Percentiles rank a stretch among this genome's conserved stretches.
Conservation (phyloP, 2,329 filamentous ascomycete genomes). For the Alternaria tenuissima region DNA sequence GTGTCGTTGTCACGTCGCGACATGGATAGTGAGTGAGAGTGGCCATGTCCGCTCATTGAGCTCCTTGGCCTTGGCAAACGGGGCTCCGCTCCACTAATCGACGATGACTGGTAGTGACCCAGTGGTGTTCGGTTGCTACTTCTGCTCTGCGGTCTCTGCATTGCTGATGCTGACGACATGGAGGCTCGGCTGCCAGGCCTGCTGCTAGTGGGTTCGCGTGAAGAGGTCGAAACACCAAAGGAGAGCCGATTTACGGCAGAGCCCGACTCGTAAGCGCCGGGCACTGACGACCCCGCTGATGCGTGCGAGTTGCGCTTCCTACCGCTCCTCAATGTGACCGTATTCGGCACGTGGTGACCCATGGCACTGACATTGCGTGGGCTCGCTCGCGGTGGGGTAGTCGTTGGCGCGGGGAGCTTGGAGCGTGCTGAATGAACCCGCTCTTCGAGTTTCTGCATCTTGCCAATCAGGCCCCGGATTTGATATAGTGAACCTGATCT, state of each 20-base stretch:
- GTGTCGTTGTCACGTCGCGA: slow-evolving; percentile 59
- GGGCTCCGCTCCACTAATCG: slow-evolving; percentile 56
- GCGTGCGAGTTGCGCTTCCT: slow-evolving; percentile 70
- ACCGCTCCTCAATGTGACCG: slow-evolving; percentile 70
- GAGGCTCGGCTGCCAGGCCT: slow-evolving; percentile 76
- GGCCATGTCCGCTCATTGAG: slow-evolving; percentile 65
- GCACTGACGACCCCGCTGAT: slow-evolving; percentile 51
- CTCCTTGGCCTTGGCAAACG: slow-evolving; percentile 68
- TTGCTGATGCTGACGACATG: slow-evolving; percentile 38
- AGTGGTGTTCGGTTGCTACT: slow-evolving; percentile 72
- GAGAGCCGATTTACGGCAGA: slow-evolving; percentile 58
- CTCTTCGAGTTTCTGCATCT: slow-evolving; percentile 96
- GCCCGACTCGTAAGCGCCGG: slow-evolving; percentile 34
- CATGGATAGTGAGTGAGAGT: slow-evolving; percentile 44
- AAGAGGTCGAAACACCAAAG: slow-evolving; percentile 53
- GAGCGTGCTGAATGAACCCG: slow-evolving; percentile 91
- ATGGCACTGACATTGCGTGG: slow-evolving; percentile 67
- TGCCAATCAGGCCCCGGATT: slow-evolving; percentile 90
- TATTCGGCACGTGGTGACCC: slow-evolving; percentile 60
- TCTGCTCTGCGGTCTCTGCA: slow-evolving; percentile 65
- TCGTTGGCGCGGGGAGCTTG: slow-evolving; percentile 83
- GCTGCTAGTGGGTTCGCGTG: slow-evolving; percentile 52
- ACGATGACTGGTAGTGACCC: slow-evolving; percentile 60
- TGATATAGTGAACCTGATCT: slow-evolving; percentile 82
- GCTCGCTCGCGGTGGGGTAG: slow-evolving; percentile 81